A percentile compares a stretch with the other conserved stretches of the same genome.
Conservation (phyloP, 2,329 filamentous ascomycete species). For the Rutstroemia sp. region DNA sequence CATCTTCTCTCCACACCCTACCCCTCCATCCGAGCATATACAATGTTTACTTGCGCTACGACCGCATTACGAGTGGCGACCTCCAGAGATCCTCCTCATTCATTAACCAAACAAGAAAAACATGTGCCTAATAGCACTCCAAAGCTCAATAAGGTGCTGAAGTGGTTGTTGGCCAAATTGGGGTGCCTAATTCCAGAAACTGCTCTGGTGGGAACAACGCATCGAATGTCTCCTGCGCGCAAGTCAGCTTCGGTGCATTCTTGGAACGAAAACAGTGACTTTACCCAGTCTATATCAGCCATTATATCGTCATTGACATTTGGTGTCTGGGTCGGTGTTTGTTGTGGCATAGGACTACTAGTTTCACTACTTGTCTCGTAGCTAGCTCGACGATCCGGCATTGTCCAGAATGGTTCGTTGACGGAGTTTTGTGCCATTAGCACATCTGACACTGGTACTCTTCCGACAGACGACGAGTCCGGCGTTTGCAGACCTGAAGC, state of each 20-base stretch:
- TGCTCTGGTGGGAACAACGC: constrained; percentile 26
- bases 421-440: background rate
- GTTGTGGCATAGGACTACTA: background rate
- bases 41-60: too few relatives aligned
- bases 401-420: background rate
- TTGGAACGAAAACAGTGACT: constrained; percentile 28
- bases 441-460: background rate
- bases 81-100: too few relatives aligned
- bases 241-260: background rate
- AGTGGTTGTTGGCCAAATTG: background rate
- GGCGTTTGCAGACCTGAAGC: background rate
- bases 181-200: constrained; percentile 9
- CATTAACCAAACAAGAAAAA: background rate
- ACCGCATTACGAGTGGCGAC: too few relatives aligned
- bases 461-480: background rate
- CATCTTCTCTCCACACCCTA: too few relatives aligned
- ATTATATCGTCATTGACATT: constrained; percentile 30
- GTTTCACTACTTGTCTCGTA: background rate
- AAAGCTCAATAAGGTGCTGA: background rate
- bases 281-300: constrained; percentile 59
- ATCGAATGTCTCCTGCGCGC: constrained; percentile 27
- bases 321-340: background rate
- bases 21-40: too few relatives aligned
- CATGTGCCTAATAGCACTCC: background rate
- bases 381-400: background rate